A percentile compares a stretch with the other conserved stretches of the same genome.
Evolutionary conservation across 2,329 filamentous ascomycete species (phyloP).

Genomic region (Rutstroemia sp.): DNA sequence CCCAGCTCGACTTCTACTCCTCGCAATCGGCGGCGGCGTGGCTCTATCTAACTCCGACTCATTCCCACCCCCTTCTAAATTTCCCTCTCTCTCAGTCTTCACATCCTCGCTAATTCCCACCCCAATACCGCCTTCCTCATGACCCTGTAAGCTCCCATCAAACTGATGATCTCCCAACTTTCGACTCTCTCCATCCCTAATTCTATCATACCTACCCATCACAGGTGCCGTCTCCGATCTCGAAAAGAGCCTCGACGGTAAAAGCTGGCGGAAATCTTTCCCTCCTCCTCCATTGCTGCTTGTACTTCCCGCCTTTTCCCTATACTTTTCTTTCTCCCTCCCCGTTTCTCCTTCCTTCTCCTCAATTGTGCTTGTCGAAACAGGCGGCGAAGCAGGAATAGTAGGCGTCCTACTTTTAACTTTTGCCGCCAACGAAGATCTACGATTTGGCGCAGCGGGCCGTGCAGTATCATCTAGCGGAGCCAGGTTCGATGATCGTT

Average conservation of each 20-base stretch:
- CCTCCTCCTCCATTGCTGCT: neutral
- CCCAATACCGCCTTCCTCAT: neutral
- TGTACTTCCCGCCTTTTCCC: too few species aligned
- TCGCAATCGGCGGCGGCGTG: conserved; percentile 25
- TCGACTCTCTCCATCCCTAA: conserved; percentile 1
- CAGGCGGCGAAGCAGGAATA: neutral
- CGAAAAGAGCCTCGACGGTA: neutral
- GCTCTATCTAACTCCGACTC: conserved; percentile 15
- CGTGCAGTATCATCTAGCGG: conserved; percentile 6
- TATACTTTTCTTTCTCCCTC: neutral
- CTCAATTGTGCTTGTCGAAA: neutral
- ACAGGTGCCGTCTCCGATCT: neutral
- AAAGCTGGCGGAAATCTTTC: conserved; percentile 2
- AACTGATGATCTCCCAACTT: neutral
- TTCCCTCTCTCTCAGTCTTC: too few species aligned
- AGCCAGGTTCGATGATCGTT: conserved; percentile 9
- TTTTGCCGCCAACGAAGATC: conserved; percentile 21
- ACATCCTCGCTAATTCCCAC: too few species aligned
- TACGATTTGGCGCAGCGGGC: conserved; percentile 22
- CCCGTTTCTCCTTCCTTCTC: neutral
- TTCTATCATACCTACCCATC: neutral
- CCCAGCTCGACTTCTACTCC: conserved; percentile 7
- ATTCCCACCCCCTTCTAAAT: neutral
- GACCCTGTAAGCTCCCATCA: neutral
- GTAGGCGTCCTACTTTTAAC: neutral